These are phyloP conservation scores for Paraglomus brasilianum DNA, from an alignment of 192 early-diverging fungal species.

Conservation along the genomic window DNA sequence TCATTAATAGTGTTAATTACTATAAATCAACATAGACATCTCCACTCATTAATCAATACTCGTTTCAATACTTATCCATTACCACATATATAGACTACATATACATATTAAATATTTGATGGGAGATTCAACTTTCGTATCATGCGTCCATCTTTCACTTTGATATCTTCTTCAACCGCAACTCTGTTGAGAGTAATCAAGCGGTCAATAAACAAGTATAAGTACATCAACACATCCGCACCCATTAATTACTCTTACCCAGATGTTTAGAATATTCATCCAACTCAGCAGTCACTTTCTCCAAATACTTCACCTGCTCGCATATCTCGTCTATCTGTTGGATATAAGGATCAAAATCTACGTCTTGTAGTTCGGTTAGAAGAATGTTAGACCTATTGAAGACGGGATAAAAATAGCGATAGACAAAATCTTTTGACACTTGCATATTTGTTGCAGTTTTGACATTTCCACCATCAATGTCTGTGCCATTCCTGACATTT, in stretches of 20 bases:
- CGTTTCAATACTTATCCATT: no score
- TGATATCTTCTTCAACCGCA: no score
- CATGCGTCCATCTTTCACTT: no score
- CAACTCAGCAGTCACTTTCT: constrained; percentile 41
- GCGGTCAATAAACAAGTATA: no score
- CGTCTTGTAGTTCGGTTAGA: constrained; percentile 28
- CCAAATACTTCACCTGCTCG: constrained; percentile 43
- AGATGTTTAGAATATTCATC: constrained; percentile 48
- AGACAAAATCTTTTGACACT: not conserved
- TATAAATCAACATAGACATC: no score
- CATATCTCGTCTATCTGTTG: constrained; percentile 45
- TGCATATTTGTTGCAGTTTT: constrained; percentile 43
- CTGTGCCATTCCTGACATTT: constrained; percentile 43
- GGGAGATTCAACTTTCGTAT: no score
- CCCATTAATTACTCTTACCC: constrained; percentile 25
- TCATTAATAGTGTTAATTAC: no score
- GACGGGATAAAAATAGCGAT: not conserved
- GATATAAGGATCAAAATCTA: constrained; percentile 46
- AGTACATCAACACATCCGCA: no score
- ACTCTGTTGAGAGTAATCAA: no score
- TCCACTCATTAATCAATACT: no score
- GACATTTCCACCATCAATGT: constrained; percentile 44
- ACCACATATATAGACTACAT: no score
- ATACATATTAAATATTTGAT: no score
- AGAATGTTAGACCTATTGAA: not conserved